Evolutionary conservation across 1,284 basidiomycete species (phyloP), one percentile per base, ranked within the genome.

Genomic region (Melanopsichium pennsylvanicum): DNA sequence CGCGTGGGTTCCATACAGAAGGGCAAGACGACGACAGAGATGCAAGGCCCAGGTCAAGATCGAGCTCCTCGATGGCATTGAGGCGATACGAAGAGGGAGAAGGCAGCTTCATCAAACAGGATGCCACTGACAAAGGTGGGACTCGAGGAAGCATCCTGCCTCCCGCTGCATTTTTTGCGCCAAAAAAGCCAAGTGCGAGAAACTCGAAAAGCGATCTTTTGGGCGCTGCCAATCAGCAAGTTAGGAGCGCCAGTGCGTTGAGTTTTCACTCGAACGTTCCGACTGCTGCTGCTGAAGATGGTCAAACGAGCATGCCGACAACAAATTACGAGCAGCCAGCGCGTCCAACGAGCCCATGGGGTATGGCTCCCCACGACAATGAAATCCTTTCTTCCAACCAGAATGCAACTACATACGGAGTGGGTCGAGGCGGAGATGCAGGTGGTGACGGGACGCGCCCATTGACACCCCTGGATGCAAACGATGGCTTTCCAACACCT

Each of bases 101-200:
- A 4, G 50, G 41, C 2, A 59, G 57, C 6, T 68, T 68, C 42
- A 59, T 63, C 52, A 58, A 59, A 21, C 44, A 52, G 2, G 66
- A 59, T 23, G 38, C 43, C 4, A 51, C 37, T 8, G 57, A 71
- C 13, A 41, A 46, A 4, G 49, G 57, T n/a, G n/a, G n/a, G n/a
- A n/a, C 6, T 62, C 72, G n/a, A n/a, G n/a, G n/a, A n/a, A n/a
- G n/a, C 18, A 75, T 75, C 27, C 31, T 75, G 37, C 72, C 72
- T 2, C 67, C 72, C 6, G 70, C 72, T 9, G 72, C 41, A 13
- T 75, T 75, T 42, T 72, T 75, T 59, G 56, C 60, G 2, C 72
- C 72, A 11, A 68, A 68, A 42, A 73, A 59, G 26, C 56, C 64
- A 3, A 34, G 49, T n/a, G 49, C 58, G 7, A 38, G 62, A 18